These are phyloP conservation scores for Quercus robur DNA, from an alignment of 306 rosid species.

Conservation along the genomic window DNA sequence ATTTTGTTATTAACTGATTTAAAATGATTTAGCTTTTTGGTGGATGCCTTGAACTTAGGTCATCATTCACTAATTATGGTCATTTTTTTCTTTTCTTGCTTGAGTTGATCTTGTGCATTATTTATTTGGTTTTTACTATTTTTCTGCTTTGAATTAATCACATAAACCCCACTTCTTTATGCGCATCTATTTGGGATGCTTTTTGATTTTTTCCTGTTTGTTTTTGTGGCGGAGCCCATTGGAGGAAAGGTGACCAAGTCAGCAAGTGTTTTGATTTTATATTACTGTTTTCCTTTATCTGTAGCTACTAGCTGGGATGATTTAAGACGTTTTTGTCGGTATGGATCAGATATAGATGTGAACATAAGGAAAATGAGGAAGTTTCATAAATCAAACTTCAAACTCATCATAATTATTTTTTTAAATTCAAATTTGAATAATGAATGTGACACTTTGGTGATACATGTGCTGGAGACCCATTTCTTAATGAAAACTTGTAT, in stretches of 20 bases:
- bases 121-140: conserved; percentile 5
- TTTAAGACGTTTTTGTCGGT: conserved; percentile 4
- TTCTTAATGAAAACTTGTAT: neutral
- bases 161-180: conserved; percentile 13
- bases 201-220: conserved; percentile 15
- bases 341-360: neutral
- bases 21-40: neutral
- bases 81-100: conserved; percentile 15
- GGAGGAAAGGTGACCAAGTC: neutral
- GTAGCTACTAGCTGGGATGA: neutral
- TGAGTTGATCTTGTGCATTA: conserved; percentile 11
- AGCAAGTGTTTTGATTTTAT: neutral
- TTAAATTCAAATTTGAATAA: neutral
- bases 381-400: neutral
- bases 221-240: conserved; percentile 27
- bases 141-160: conserved; percentile 14
- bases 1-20: neutral
- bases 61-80: conserved; percentile 18
- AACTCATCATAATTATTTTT: neutral
- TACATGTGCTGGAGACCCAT: neutral
- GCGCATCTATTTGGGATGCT: conserved; percentile 21
- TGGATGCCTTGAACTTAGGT: neutral
- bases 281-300: neutral
- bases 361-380: neutral
- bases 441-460: neutral